A percentile compares a stretch with the other conserved stretches of the same genome.
Evolutionary conservation across 306 rosid species (phyloP).

Genomic region (Vigna mungo): DNA sequence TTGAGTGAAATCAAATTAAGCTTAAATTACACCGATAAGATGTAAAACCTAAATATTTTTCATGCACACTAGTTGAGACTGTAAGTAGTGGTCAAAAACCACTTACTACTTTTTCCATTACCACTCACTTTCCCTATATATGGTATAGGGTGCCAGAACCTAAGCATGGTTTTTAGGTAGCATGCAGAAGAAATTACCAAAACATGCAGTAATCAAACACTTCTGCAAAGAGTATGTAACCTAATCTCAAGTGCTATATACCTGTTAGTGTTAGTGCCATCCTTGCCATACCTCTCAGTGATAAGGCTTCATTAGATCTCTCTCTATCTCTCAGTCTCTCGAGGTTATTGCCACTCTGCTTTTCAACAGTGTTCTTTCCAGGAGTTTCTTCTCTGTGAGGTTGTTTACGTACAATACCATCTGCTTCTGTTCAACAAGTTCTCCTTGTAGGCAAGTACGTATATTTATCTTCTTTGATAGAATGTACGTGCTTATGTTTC

Average conservation of each 20-base stretch:
- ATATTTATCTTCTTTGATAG: not conserved
- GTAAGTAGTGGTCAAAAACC: too few species aligned
- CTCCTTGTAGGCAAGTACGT: not conserved
- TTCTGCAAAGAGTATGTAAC: not conserved
- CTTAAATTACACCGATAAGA: too few species aligned
- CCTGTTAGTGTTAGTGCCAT: not conserved
- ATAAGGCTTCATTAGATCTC: not conserved
- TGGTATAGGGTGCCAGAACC: conserved; percentile 13
- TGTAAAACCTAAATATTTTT: too few species aligned
- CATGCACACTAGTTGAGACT: not conserved
- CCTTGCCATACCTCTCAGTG: not conserved
- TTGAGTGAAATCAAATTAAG: too few species aligned
- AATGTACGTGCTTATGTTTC: not conserved
- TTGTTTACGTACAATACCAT: conserved; percentile 26
- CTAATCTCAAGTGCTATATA: not conserved
- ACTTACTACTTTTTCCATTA: too few species aligned
- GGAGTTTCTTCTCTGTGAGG: conserved; percentile 10
- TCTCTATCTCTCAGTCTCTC: conserved; percentile 6
- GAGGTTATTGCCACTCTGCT: not conserved
- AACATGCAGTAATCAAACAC: conserved; percentile 35
- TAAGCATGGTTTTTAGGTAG: conserved; percentile 19
- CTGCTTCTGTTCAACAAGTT: not conserved
- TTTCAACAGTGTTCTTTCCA: conserved; percentile 12
- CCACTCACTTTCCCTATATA: not conserved
- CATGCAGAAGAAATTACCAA: conserved; percentile 7